Base-by-base conservation (phyloP, 108 stramenopile genomes). In the Skeletonema grethae region DNA sequence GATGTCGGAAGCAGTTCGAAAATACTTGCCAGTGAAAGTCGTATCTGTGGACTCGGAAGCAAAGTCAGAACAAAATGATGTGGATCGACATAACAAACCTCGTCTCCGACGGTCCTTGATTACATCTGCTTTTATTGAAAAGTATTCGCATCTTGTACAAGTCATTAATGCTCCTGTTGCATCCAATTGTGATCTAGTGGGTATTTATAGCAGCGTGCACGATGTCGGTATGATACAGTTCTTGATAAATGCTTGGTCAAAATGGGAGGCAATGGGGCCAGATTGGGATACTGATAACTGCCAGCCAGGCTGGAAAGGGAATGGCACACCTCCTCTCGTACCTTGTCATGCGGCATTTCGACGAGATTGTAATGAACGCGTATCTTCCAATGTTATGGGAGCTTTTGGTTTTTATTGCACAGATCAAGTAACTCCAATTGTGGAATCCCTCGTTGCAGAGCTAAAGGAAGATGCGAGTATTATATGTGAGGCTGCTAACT, bases 381-480 rank as follows among this genome's bases (percentile, higher is more conserved):
- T 87, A 0, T 83, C 84, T 12, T n/a, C 55, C 29, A 88, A 84
- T 77, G 88, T 90, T 25, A 84, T 90, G 80, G 93, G 93, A 41
- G 79, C 84, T 59, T 80, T 92, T 62, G 90, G 89, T 13, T 92
- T 87, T 63, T 90, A 88, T 39, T 90, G 89, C 58, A 91, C 89
- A 24, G 89, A 94, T 38, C 66, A 56, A 0, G 72, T 82, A 65
- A 94, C 90, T 3, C 93, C 90, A 4, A 75, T 94, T 30, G 80
- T 90, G 69, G 77, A 57, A 30, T 59, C 71, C 18, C 35, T 91
- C 28, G 39, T 56, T 55, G 32, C 77, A 30, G 93, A 94, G 70
- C 64, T 91, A n/a, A 8, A 30, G 11, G 75, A 77, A 71, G 93
- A 94, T 83, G 87, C 81, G 2, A 32, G 56, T 9, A 68, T 85